These are phyloP conservation scores for Jamesozyma lodderae DNA, from an alignment of 805 yeast species.

Conservation along the genomic window DNA sequence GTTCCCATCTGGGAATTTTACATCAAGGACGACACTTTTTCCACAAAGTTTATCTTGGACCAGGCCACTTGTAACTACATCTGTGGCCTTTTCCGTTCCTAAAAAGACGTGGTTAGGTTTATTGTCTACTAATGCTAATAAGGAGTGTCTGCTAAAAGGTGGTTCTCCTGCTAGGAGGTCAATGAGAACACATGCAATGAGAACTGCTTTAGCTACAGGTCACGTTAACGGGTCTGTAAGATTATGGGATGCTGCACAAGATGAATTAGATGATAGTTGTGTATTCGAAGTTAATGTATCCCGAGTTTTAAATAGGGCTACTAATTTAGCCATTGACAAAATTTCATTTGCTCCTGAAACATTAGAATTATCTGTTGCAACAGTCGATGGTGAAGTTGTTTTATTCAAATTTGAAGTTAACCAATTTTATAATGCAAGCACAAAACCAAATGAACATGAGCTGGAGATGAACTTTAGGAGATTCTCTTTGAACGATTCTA, in stretches of 20 bases:
- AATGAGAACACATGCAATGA: slow-evolving; percentile 39
- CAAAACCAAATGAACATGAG: slow-evolving; percentile 7
- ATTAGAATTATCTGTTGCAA: slow-evolving; percentile 65
- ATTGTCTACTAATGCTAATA: slow-evolving; percentile 32
- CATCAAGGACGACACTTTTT: slow-evolving; percentile 48
- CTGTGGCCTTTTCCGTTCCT: slow-evolving; percentile 48
- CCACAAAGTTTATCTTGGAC: slow-evolving; percentile 79
- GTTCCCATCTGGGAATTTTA: slow-evolving; percentile 46
- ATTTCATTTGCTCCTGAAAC: slow-evolving; percentile 72
- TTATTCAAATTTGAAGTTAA: slow-evolving; percentile 63
- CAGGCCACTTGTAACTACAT: slow-evolving; percentile 57
- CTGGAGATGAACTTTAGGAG: slow-evolving; percentile 22
- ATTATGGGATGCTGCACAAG: slow-evolving; percentile 74
- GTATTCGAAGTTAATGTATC: slow-evolving; percentile 53
- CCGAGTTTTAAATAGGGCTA: slow-evolving; percentile 38
- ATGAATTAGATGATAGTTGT: slow-evolving; percentile 52
- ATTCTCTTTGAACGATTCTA: slow-evolving; percentile 15
- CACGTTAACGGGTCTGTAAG: slow-evolving; percentile 79
- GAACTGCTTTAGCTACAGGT: slow-evolving; percentile 69
- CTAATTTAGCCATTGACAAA: slow-evolving; percentile 39
- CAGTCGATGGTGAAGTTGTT: slow-evolving; percentile 63
- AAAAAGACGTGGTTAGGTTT: slow-evolving; percentile 73
- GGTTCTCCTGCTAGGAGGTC: slow-evolving; percentile 54
- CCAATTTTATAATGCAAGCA: slow-evolving; percentile 32
- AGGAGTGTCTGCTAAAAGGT: slow-evolving; percentile 54